A percentile compares a stretch with the other conserved stretches of the same genome.
Evolutionary conservation across 2,329 filamentous ascomycete species (phyloP).

Genomic region (Hymenoscyphus albidus): DNA sequence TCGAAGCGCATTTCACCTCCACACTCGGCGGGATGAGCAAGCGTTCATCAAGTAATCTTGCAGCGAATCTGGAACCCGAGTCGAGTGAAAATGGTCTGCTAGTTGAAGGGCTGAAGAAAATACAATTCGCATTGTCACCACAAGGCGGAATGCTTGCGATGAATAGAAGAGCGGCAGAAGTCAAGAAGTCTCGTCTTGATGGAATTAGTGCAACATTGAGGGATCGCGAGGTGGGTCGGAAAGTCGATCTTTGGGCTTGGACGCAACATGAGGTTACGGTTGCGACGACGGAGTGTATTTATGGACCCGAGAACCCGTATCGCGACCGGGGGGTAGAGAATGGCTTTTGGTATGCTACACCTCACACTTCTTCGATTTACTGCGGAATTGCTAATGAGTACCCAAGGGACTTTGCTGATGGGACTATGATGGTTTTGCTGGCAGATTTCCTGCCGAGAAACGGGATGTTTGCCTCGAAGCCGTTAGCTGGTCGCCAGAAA

Average conservation of each 20-base stretch:
- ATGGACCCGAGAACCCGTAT: not conserved
- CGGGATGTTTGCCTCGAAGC: not conserved
- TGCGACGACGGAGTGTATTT: conserved; percentile 4
- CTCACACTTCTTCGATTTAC: too few relatives aligned
- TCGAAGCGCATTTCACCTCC: not conserved
- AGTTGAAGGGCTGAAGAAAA: not conserved
- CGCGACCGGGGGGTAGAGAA: not conserved
- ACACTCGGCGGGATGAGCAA: not conserved
- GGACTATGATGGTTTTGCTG: not conserved
- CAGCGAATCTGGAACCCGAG: not conserved
- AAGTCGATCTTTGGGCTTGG: conserved; percentile 2
- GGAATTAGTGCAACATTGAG: not conserved
- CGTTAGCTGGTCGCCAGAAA: not conserved
- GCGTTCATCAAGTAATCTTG: not conserved
- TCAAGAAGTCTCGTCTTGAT: not conserved
- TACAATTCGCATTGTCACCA: not conserved
- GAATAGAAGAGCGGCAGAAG: not conserved
- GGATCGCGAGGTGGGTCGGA: too few relatives aligned
- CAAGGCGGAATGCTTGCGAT: not conserved
- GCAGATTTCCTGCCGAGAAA: not conserved
- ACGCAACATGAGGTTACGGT: conserved; percentile 3
- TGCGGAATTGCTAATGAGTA: not conserved
- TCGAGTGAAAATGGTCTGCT: not conserved
- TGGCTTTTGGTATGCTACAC: conserved; percentile 1
- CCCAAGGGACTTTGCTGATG: not conserved